Base-by-base conservation (phyloP, 2,329 filamentous ascomycete species). In the Claviceps quebecensis region DNA sequence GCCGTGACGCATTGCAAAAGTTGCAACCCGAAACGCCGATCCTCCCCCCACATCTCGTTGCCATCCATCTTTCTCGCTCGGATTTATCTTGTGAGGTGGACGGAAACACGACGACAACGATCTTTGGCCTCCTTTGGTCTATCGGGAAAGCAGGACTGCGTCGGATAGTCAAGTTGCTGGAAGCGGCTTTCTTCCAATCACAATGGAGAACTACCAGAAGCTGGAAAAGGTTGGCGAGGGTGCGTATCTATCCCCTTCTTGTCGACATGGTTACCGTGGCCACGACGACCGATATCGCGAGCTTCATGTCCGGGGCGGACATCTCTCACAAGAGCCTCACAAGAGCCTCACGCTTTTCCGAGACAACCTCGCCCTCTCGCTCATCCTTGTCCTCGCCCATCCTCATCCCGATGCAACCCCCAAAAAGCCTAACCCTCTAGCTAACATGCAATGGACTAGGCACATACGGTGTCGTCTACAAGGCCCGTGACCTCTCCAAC, bases 221-320 rank as follows among this genome's bases (percentile, higher is more conserved):
- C 79, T 95, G 63, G 89, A 95, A 74, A 95, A 95, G 76, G 89
- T 95, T 63, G 89, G 89, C 69, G 89, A 95, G 80, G 89, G 89
- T 93, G 72, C 61, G 78, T 61, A 56, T 44, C 23, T 13, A 19
- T 19, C 5, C 5, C 26, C 19, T 19, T 2, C 13, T 34, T 22
- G 19, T 7, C n/a, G 4, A 16, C 37, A 29, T 16, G 16, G 19
- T 34, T 14, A 9, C 7, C 4, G 14, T 34, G 7, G 17, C 36
- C 39, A 26, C 29, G 38, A 34, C 29, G 9, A 41, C 47, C 17
- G 14, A 19, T 23, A 34, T 43, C n/a, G 39, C 39, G 16, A n/a
- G 36, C 17, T 34, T 49, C 41, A 23, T 44, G 39, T 34, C 29
- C 29, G 29, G 29, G 29, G 29, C 9, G 9, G 3, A 34, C 9